These are phyloP conservation scores for Pilatotrama ljubarskyi DNA, from an alignment of 768 basidiomycete species.

Conservation along the genomic window DNA sequence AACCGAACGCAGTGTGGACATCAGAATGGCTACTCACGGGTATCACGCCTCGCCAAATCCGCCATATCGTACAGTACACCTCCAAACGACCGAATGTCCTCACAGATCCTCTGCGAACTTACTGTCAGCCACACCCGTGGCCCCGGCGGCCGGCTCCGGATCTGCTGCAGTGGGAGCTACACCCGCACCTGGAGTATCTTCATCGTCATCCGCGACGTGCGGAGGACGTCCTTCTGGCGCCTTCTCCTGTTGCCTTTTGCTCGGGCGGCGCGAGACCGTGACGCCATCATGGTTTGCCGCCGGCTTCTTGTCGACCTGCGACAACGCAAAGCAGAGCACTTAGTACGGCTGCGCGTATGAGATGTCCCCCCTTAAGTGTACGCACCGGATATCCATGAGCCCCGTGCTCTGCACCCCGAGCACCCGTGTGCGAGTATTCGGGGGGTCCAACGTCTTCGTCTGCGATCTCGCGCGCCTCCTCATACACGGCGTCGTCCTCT, in stretches of 20 bases:
- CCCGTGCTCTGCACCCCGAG: constrained; percentile 40
- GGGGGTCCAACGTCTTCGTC: constrained; percentile 58
- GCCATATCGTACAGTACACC: neutral
- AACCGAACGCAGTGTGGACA: too few relatives aligned
- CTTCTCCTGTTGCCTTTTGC: constrained; percentile 70
- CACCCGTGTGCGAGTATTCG: constrained; percentile 52
- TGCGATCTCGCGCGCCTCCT: constrained; percentile 44
- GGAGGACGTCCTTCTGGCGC: constrained; percentile 60
- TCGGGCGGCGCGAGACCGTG: constrained; percentile 45
- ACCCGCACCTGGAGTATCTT: constrained; percentile 3
- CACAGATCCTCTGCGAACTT: constrained; percentile 29
- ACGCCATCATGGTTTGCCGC: constrained; percentile 32
- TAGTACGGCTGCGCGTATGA: constrained; percentile 4
- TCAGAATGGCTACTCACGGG: neutral
- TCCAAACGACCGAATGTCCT: neutral
- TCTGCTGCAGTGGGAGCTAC: neutral
- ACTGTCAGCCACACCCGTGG: constrained; percentile 28
- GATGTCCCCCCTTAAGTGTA: constrained; percentile 27
- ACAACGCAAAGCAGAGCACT: constrained; percentile 10
- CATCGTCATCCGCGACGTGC: constrained; percentile 30
- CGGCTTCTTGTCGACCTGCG: constrained; percentile 49
- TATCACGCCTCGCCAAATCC: neutral
- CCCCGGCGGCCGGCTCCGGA: constrained; percentile 7
- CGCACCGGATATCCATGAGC: constrained; percentile 33
- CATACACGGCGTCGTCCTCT: constrained; percentile 49